Conservation (phyloP, 257 asterid genomes). For the Forsythia viridissima region DNA sequence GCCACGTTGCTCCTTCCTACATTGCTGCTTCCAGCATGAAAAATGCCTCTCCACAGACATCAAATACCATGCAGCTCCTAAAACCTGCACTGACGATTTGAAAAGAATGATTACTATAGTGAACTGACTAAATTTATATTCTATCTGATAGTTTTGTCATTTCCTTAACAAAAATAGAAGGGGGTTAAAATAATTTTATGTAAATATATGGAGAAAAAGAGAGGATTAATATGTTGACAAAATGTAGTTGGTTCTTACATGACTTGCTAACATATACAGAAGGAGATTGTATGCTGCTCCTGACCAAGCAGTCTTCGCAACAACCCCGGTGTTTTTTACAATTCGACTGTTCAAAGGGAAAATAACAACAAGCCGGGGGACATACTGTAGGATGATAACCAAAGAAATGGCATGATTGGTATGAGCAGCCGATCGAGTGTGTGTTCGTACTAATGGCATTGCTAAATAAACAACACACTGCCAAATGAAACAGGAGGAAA, state of each 20-base stretch:
- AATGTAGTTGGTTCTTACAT: constrained; percentile 46
- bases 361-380: constrained; percentile 71
- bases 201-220: background rate
- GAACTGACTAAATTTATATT: background rate
- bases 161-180: background rate
- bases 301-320: constrained; percentile 86
- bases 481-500: constrained; percentile 9
- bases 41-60: constrained; percentile 73
- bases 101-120: background rate
- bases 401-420: constrained; percentile 66
- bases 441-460: constrained; percentile 48
- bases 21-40: constrained; percentile 71
- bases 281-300: constrained; percentile 90
- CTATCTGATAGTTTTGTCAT: background rate
- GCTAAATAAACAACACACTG: constrained; percentile 74
- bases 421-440: constrained; percentile 40
- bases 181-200: background rate
- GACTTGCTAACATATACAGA: constrained; percentile 80
- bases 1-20: constrained; percentile 38
- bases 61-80: constrained; percentile 85
- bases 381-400: constrained; percentile 79
- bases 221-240: background rate
- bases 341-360: constrained; percentile 71
- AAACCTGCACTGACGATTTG: constrained; percentile 44
- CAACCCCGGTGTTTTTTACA: constrained; percentile 75